Base-by-base conservation (phyloP, 106 monocot genomes). In the Apostasia ramifera region DNA sequence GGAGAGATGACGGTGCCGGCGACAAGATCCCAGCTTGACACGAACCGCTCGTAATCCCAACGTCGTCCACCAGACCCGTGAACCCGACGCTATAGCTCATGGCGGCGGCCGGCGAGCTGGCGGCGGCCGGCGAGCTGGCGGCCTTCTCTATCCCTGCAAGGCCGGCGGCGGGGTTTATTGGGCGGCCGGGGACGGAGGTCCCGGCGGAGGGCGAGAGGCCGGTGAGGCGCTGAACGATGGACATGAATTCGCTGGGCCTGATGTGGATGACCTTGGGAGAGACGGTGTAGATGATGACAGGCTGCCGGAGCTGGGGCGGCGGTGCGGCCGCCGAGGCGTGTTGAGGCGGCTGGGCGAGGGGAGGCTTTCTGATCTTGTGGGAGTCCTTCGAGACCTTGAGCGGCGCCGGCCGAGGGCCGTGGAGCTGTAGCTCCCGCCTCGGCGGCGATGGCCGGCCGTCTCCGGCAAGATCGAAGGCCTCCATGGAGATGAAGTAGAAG, bases 211-310 rank as follows among this genome's bases (percentile, higher is more conserved):
- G 41, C 41, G 77, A 62, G 45, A 66, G n/a, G n/a, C 90, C 90
- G 54, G 86, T 90, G 69, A 86, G 83, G 53, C 81, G 83, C 40
- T 90, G 90, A 38, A 90, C 90, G 1, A 86, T 66, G 4, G 83
- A 62, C 81, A 76, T 83, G 83, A 90, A 90, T 46, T 86, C 79
- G 55, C 76, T 55, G 44, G 86, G 83, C 51, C 74, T 62, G 47
- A 81, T 71, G 47, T 81, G 86, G 62, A 90, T 83, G 53, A 90
- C 76, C 68, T 83, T 90, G 5, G 90, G 90, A 1, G 90, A 83
- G 26, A 26, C 26, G 26, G 26, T 26, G 26, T 26, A 26, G 26
- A 26, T 26, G 26, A 26, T 26, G 26, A 26, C 26, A 26, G 26
- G 26, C 26, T 26, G 26, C 26, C 50, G 50, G 50, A 5, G 50